Conservation (phyloP, 805 yeast species). For the Candida cerambycidarum region DNA sequence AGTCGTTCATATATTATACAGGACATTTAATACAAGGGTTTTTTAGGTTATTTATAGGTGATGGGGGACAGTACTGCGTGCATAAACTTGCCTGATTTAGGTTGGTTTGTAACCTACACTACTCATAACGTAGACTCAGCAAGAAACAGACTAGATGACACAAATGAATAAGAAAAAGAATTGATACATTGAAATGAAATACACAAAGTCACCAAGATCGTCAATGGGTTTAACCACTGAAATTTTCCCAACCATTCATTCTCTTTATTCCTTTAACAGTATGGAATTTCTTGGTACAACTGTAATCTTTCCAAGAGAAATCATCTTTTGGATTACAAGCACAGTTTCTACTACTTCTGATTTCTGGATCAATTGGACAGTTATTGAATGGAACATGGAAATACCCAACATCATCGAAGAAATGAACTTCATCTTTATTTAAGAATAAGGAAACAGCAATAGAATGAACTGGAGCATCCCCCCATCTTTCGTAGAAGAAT, state of each 20-base stretch:
- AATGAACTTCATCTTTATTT: conserved; percentile 66
- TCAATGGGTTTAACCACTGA: conserved; percentile 41
- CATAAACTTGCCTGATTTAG: too few relatives aligned
- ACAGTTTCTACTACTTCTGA: conserved; percentile 64
- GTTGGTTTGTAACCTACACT: too few relatives aligned
- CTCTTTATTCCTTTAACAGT: conserved; percentile 53
- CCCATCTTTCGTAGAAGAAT: conserved; percentile 93
- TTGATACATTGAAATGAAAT: not conserved
- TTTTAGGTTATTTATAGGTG: too few relatives aligned
- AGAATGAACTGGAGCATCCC: conserved; percentile 91
- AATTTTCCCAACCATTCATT: conserved; percentile 71
- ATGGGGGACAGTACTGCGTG: too few relatives aligned
- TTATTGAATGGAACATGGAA: conserved; percentile 78
- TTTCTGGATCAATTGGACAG: conserved; percentile 69
- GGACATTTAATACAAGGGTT: too few relatives aligned
- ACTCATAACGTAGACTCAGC: too few relatives aligned
- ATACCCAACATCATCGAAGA: conserved; percentile 84
- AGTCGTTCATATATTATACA: too few relatives aligned
- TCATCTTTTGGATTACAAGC: conserved; percentile 71
- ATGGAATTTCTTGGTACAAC: conserved; percentile 68
- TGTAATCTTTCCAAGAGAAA: conserved; percentile 73
- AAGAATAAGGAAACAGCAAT: conserved; percentile 81
- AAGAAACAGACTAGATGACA: not conserved
- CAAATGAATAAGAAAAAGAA: too few relatives aligned
- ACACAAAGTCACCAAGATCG: not conserved